Evolutionary conservation across 345 rosid genomes (phyloP).

Genomic region (Salix arbutifolia): DNA sequence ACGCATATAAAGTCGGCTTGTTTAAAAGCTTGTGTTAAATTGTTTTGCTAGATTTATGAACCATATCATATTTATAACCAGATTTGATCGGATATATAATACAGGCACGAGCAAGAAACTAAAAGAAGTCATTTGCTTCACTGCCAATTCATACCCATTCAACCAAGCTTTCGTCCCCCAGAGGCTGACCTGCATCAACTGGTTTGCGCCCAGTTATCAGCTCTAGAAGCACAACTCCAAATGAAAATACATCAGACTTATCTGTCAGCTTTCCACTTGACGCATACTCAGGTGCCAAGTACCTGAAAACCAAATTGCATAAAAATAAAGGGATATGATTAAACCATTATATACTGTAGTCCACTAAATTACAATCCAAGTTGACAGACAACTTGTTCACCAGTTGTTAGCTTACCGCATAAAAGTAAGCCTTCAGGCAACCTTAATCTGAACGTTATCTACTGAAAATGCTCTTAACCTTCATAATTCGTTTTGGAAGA

Average conservation of each 20-base stretch:
- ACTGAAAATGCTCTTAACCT: background rate
- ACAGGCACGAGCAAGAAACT: background rate
- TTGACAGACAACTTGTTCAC: background rate
- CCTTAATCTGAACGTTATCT: background rate
- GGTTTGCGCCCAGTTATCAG: constrained; percentile 94
- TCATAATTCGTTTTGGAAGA: background rate
- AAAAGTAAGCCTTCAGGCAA: background rate
- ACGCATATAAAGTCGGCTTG: background rate
- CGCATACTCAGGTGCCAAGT: constrained; percentile 95
- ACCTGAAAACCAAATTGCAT: constrained; percentile 43
- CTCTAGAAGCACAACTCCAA: constrained; percentile 94
- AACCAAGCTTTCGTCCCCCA: constrained; percentile 96
- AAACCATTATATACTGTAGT: background rate
- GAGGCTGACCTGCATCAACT: constrained; percentile 67
- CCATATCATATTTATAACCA: background rate
- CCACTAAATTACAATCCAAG: background rate
- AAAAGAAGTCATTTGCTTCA: background rate
- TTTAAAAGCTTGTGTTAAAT: background rate
- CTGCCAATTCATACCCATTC: constrained; percentile 69
- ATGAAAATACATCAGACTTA: constrained; percentile 92
- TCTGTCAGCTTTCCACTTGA: constrained; percentile 91
- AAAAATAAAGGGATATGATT: background rate
- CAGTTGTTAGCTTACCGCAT: background rate
- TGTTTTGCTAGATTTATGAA: background rate
- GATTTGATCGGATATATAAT: background rate